These are phyloP conservation scores for Diplosphaera chodatii DNA, from an alignment of 139 green algal genomes.

Conservation along the genomic window DNA sequence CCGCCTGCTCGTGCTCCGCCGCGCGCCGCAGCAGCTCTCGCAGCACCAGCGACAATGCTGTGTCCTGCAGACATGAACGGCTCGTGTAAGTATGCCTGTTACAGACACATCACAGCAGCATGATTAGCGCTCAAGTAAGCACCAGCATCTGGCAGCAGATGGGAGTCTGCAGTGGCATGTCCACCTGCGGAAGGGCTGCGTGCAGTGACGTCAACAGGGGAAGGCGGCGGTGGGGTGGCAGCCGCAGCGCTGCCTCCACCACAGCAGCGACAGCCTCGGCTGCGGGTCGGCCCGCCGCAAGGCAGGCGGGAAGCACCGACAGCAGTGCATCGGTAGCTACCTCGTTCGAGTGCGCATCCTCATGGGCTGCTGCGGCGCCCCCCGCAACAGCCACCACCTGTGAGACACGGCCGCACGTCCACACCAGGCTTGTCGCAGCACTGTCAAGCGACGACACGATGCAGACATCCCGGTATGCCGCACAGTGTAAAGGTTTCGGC, in stretches of 20 bases:
- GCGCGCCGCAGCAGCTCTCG: not conserved
- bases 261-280: conserved; percentile 31
- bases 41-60: not conserved
- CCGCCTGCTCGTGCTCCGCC: not conserved
- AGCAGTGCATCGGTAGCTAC: conserved; percentile 23
- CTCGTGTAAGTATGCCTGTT: no score
- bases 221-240: conserved; percentile 36
- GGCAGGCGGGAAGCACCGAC: conserved; percentile 45
- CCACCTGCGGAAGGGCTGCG: conserved; percentile 38
- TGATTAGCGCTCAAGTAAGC: no score
- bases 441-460: not conserved
- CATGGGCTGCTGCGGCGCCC: conserved; percentile 24
- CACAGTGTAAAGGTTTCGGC: not conserved
- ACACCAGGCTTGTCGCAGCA: no score
- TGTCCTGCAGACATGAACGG: not conserved
- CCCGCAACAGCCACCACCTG: conserved; percentile 54
- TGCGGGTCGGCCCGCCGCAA: conserved; percentile 20
- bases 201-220: conserved; percentile 42
- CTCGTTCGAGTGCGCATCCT: conserved; percentile 48
- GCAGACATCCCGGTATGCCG: not conserved
- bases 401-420: no score
- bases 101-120: no score
- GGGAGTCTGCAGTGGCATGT: no score
- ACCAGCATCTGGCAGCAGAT: no score
- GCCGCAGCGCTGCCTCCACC: conserved; percentile 25